Base-by-base conservation (phyloP, 2,329 filamentous ascomycete species). In the Pyrenochaeta sp. region DNA sequence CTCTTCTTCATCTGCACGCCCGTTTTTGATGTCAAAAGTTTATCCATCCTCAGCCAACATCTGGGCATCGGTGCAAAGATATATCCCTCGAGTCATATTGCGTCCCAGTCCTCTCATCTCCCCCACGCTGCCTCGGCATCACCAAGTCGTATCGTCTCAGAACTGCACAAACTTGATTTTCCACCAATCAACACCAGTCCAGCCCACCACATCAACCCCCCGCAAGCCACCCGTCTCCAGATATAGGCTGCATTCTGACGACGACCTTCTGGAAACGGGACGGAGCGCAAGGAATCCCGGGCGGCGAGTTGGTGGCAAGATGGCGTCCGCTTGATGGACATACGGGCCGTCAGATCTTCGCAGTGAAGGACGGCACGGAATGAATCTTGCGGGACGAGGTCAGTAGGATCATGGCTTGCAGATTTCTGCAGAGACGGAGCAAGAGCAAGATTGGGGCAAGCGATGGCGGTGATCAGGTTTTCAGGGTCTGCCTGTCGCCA, bases 201-300 rank as follows among this genome's bases (percentile, higher is more conserved):
- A 42, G 11, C 32, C 32, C 27, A 31, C 40, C 40, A 31, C 40
- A 30, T 31, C 40, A 10, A 14, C 17, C 27, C 23, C 23, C 23
- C 10, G 40, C 40, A 30, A 42, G 40, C 40, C 40, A 42, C 40
- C 40, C 23, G 39, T n/a, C n/a, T 17, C 40, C 40, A 42, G 29
- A 30, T 15, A 42, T 42, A 42, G 40, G 21, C 27, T 14, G 23
- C 10, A 6, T 30, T 30, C 14, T 30, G 40, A 42, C 23, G 23
- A 42, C 23, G 14, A 42, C 14, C 23, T 42, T 42, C 40, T 42
- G n/a, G 40, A 42, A 42, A 17, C 27, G 23, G 40, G 12, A n/a
- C 11, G 40, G 40, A 42, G 23, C 40, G 40, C 39, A 31, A 15
- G 23, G 9, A 30, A 23, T 21, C 23, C 40, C 23, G 7, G 40